Evolutionary conservation across 139 green algal genomes (phyloP).

Genomic region (Coelastrella sp.): DNA sequence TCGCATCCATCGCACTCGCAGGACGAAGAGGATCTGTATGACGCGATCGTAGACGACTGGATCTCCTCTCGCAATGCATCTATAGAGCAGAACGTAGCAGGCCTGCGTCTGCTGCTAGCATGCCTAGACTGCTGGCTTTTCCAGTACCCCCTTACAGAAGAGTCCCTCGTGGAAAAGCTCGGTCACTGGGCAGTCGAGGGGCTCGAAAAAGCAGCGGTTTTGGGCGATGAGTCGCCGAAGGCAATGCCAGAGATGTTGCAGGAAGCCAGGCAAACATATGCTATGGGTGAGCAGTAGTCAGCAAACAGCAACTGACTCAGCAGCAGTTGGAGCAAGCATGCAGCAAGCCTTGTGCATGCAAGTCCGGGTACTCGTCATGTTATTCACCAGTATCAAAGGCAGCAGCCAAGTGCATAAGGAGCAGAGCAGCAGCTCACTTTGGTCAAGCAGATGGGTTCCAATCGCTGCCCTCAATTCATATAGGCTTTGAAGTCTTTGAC

Average conservation of each 20-base stretch:
- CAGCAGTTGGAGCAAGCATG: neutral
- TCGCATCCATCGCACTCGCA: neutral
- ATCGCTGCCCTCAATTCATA: too few species aligned
- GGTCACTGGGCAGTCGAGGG: slow-evolving; percentile 52
- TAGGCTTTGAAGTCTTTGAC: too few species aligned
- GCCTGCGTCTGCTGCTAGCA: slow-evolving; percentile 64
- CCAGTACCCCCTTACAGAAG: slow-evolving; percentile 71
- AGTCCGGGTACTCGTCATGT: too few species aligned
- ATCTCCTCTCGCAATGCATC: slow-evolving; percentile 44
- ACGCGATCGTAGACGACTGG: slow-evolving; percentile 56
- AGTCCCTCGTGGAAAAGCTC: slow-evolving; percentile 60
- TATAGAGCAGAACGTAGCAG: slow-evolving; percentile 61
- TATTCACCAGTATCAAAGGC: too few species aligned
- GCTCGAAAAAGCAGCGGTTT: slow-evolving; percentile 38
- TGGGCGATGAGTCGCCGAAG: slow-evolving; percentile 17
- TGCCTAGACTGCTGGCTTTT: slow-evolving; percentile 59
- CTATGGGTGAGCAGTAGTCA: slow-evolving; percentile 40
- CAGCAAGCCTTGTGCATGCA: too few species aligned
- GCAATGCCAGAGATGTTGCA: slow-evolving; percentile 44
- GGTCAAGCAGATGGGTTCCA: too few species aligned
- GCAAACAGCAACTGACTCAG: neutral
- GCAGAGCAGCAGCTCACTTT: too few species aligned
- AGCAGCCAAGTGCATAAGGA: too few species aligned
- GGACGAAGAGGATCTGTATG: slow-evolving; percentile 58
- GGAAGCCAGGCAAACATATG: slow-evolving; percentile 61